Conservation (phyloP, 371 early-diverging fungal species). For the Basidiobolus heterosporus region DNA sequence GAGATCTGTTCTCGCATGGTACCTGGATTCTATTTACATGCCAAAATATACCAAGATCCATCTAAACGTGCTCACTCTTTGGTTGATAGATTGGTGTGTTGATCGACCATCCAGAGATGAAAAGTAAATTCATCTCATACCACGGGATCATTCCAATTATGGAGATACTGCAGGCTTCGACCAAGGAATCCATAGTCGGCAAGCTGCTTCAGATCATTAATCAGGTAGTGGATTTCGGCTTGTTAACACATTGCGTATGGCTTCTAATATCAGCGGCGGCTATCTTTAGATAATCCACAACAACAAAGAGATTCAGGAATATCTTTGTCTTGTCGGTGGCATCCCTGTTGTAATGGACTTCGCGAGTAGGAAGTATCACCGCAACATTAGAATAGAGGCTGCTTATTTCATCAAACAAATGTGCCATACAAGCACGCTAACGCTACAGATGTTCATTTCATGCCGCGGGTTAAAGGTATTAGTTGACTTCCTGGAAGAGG, state of each 20-base stretch:
- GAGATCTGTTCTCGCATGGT: constrained; percentile 17
- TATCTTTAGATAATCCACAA: constrained; percentile 13
- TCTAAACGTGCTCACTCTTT: too few relatives aligned
- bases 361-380: constrained; percentile 13
- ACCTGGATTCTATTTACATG: background rate
- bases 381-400: constrained; percentile 19
- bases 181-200: constrained; percentile 9
- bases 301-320: constrained; percentile 22
- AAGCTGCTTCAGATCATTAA: constrained; percentile 22
- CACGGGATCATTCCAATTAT: constrained; percentile 29
- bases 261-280: background rate
- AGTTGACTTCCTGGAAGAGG: constrained; percentile 23
- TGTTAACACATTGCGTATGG: too few relatives aligned
- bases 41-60: too few relatives aligned
- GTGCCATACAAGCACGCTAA: constrained; percentile 19
- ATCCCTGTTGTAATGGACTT: constrained; percentile 25
- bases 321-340: constrained; percentile 30
- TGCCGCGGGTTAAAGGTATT: constrained; percentile 28
- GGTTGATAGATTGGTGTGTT: constrained; percentile 12
- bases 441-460: constrained; percentile 34
- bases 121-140: constrained; percentile 21
- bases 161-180: constrained; percentile 24
- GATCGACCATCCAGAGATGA: constrained; percentile 20
- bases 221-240: constrained; percentile 16
- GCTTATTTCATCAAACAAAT: constrained; percentile 25